Evolutionary conservation across 73 alveolate species (phyloP).

Genomic region (Paramecium octaurelia): DNA sequence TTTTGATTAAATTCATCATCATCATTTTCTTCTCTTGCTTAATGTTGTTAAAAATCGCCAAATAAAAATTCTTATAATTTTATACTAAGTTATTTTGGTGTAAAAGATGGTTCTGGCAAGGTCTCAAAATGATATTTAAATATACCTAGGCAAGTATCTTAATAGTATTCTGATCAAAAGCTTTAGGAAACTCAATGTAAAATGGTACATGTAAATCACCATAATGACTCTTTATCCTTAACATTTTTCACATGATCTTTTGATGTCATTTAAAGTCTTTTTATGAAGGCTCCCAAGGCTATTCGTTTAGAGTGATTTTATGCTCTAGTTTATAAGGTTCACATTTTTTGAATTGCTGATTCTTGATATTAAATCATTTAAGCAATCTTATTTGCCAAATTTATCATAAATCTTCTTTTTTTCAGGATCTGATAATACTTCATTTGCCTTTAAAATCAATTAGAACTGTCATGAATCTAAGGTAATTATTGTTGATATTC

Average conservation of each 20-base stretch:
- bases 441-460: slow-evolving; percentile 87
- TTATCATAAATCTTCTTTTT: slow-evolving; percentile 79
- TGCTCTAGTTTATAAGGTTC: background rate
- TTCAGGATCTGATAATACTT: slow-evolving; percentile 81
- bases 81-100: background rate
- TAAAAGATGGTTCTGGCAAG: too few species aligned
- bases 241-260: background rate
- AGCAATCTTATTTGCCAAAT: slow-evolving; percentile 80
- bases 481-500: background rate
- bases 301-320: background rate
- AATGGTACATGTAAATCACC: too few species aligned
- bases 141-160: background rate
- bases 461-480: slow-evolving; percentile 77
- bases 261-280: background rate
- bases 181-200: background rate
- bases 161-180: background rate
- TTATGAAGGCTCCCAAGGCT: background rate
- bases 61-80: background rate
- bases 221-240: slow-evolving; percentile 12
- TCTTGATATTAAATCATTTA: background rate
- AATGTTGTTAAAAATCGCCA: background rate
- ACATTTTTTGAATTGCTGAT: background rate
- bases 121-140: background rate
- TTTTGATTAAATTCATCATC: background rate
- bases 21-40: background rate